Percentiles rank a stretch among this genome's conserved stretches.
Conservation (phyloP, 2,329 filamentous ascomycete genomes). For the Calonectria leucothoes region DNA sequence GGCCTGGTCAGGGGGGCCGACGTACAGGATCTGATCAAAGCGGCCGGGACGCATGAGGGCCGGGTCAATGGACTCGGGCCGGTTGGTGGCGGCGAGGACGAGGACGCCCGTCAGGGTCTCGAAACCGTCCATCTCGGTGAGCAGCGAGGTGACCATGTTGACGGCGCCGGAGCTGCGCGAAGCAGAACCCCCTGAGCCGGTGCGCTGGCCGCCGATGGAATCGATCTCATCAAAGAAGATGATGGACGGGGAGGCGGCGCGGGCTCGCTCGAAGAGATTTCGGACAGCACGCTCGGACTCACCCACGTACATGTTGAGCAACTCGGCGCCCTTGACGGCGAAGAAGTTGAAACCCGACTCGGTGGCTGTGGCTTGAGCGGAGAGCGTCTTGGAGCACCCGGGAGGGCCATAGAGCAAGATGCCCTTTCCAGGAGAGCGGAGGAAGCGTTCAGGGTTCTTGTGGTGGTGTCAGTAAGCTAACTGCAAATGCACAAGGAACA, state of each 20-base stretch:
- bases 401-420: conserved; percentile 92
- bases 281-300: conserved; percentile 90
- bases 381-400: conserved; percentile 94
- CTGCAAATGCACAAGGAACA: neutral
- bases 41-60: conserved; percentile 88
- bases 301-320: conserved; percentile 97
- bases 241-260: conserved; percentile 88
- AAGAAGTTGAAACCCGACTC: conserved; percentile 94
- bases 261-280: conserved; percentile 86
- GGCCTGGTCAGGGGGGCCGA: conserved; percentile 80
- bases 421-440: conserved; percentile 76
- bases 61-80: conserved; percentile 86
- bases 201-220: conserved; percentile 74
- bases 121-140: conserved; percentile 97
- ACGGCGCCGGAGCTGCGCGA: conserved; percentile 63
- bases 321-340: conserved; percentile 91
- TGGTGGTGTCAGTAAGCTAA: neutral
- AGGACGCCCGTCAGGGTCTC: conserved; percentile 85
- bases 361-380: conserved; percentile 89
- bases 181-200: conserved; percentile 56
- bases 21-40: conserved; percentile 87
- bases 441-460: conserved; percentile 49
- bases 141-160: conserved; percentile 87
- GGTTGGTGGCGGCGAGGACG: conserved; percentile 91
- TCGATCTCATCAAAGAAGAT: conserved; percentile 99